Evolutionary conservation across 805 yeast species (phyloP), one percentile per base, ranked within the genome.

Genomic region (Kodamaea sagamina): DNA sequence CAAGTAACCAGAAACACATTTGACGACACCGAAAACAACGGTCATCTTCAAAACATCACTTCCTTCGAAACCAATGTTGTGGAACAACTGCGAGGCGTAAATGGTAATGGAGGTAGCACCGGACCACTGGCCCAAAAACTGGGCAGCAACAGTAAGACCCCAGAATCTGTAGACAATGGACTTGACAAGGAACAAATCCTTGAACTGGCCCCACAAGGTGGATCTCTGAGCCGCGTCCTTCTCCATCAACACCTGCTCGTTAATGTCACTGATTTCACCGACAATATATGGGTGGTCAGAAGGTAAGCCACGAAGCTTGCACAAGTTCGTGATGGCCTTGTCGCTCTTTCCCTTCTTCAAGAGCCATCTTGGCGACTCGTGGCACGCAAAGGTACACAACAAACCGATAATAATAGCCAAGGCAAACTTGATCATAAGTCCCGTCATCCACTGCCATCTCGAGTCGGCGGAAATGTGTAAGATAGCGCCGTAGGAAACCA

Each of bases 21-120:
- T 79, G 39, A 77, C 79, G 24, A 77, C 72, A 29, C 81, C 83
- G 18, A 79, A 59, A 27, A 77, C 59, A 17, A 80, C 77, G 7
- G 81, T 13, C 58, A 55, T 55, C 44, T 55, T 55, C 51, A 56
- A 47, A n/a, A 41, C 41, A 11, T 55, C 55, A 17, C 29, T 16
- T 5, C 61, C 61, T 8, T 40, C 43, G 19, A 54, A 47, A 21
- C 61, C 61, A 8, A 49, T 51, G 22, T 52, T 50, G 36, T 39
- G 29, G 25, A 39, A 39, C 34, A 78, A 58, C 39, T 75, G 77
- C 2, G 82, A 76, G 28, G 82, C 77, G 50, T 79, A 79, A 38
- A 78, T 75, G 2, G 83, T 78, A 35, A 79, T 62, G 6, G 81
- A 15, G 15, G 42, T 39, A 15, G 61, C 58, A 38, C 61, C 61